These are phyloP conservation scores for Hericium coralloides DNA, from an alignment of 768 basidiomycete genomes.

Conservation along the genomic window DNA sequence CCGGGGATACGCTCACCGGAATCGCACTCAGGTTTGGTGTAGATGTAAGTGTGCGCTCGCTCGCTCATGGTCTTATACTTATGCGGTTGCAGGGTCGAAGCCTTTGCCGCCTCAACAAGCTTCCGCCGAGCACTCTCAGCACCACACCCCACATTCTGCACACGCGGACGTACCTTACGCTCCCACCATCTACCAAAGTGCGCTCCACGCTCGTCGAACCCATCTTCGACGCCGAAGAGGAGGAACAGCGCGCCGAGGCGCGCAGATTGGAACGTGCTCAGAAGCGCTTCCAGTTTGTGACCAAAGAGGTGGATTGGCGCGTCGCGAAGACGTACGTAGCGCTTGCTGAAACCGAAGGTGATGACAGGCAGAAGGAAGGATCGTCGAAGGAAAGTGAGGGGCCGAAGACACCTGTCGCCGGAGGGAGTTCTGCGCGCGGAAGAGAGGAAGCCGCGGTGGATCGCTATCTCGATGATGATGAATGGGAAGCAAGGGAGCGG, in stretches of 20 bases:
- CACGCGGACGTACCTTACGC: slow-evolving; percentile 47
- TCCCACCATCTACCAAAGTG: slow-evolving; percentile 35
- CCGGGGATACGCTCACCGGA: slow-evolving; percentile 11
- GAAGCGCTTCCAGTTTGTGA: slow-evolving; percentile 52
- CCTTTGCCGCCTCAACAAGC: slow-evolving; percentile 57
- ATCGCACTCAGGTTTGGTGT: slow-evolving; percentile 20
- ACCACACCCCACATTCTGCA: slow-evolving; percentile 71
- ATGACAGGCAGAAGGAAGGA: too few species aligned
- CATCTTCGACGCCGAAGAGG: slow-evolving; percentile 21
- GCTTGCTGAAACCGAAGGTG: slow-evolving; percentile 37
- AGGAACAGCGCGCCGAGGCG: slow-evolving; percentile 28
- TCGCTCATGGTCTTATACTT: not conserved
- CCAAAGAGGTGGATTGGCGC: slow-evolving; percentile 61
- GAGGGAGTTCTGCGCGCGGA: slow-evolving; percentile 24
- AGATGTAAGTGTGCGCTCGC: slow-evolving; percentile 38
- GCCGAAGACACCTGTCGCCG: too few species aligned
- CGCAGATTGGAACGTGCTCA: slow-evolving; percentile 46
- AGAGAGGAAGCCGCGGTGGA: slow-evolving; percentile 39
- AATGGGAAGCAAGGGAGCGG: slow-evolving; percentile 48
- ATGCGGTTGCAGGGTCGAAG: slow-evolving; percentile 36
- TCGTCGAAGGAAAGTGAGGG: too few species aligned
- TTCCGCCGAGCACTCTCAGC: slow-evolving; percentile 54
- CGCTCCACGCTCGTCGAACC: slow-evolving; percentile 16
- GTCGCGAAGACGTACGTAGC: slow-evolving; percentile 65
- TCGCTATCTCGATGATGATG: slow-evolving; percentile 56